Percentiles rank a stretch among this genome's conserved stretches.
Conservation (phyloP, 1,284 basidiomycete species). For the Trametes versicolor region DNA sequence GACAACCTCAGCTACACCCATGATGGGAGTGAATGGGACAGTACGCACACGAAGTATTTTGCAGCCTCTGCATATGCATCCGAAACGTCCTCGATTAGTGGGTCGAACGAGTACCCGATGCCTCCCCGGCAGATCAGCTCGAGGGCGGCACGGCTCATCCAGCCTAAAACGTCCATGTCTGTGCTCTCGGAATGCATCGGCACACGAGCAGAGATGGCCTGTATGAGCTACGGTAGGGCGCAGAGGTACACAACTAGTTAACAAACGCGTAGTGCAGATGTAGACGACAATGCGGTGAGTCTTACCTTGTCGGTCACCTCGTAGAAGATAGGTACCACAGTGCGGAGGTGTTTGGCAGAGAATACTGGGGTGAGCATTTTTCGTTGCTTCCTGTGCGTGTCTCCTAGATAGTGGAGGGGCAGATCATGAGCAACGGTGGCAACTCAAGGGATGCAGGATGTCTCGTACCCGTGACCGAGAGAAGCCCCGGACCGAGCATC, state of each 20-base stretch:
- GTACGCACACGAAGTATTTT: constrained; percentile 35
- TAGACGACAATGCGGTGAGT: too few species aligned
- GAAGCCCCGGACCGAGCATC: constrained; percentile 16
- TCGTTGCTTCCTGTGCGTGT: constrained; percentile 28
- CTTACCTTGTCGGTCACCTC: constrained; percentile 20
- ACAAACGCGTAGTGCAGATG: too few species aligned
- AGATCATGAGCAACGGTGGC: too few species aligned
- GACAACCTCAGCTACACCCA: background rate
- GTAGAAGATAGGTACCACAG: constrained; percentile 25
- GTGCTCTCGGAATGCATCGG: constrained; percentile 15
- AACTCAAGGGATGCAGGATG: background rate
- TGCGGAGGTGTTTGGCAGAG: constrained; percentile 21
- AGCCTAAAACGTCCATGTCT: constrained; percentile 48
- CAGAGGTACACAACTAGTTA: too few species aligned
- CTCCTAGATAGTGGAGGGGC: constrained; percentile 9
- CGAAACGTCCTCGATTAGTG: constrained; percentile 41
- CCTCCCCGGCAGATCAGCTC: constrained; percentile 52
- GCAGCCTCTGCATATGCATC: constrained; percentile 40
- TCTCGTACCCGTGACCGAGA: constrained; percentile 15
- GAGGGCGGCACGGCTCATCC: constrained; percentile 48
- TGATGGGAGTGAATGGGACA: too few species aligned
- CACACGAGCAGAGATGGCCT: constrained; percentile 35
- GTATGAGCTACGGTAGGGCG: too few species aligned
- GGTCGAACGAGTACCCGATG: constrained; percentile 50
- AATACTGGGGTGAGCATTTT: constrained; percentile 30